These are phyloP conservation scores for Schizonepeta tenuifolia DNA, from an alignment of 257 asterid species.

Conservation along the genomic window DNA sequence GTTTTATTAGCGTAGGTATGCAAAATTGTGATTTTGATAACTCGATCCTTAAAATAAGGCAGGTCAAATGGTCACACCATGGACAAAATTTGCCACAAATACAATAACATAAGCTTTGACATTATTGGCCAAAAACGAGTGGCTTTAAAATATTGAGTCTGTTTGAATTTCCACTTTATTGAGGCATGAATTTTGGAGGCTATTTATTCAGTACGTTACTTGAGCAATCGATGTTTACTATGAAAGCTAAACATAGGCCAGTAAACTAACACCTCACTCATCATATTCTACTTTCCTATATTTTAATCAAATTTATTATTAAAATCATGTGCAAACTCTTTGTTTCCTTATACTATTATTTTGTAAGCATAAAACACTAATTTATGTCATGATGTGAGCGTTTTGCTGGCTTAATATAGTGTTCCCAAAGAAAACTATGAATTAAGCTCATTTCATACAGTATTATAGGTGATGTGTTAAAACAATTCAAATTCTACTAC, in stretches of 20 bases:
- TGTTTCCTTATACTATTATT: not conserved
- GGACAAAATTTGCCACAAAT: not conserved
- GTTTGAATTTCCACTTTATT: constrained; percentile 2
- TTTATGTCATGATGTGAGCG: not conserved
- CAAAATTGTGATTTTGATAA: not conserved
- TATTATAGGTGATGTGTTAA: too few relatives aligned
- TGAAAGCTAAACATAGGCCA: not conserved
- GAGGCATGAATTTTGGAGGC: not conserved
- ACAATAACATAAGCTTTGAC: not conserved
- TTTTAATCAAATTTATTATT: not conserved
- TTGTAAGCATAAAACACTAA: not conserved
- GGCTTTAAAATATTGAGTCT: not conserved
- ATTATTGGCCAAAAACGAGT: not conserved
- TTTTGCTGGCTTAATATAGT: not conserved
- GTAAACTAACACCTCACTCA: not conserved
- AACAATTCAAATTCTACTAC: too few relatives aligned
- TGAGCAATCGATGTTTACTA: not conserved
- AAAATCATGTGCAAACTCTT: not conserved
- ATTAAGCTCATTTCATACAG: too few relatives aligned
- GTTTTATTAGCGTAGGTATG: not conserved
- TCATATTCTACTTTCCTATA: not conserved
- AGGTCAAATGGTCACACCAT: constrained; percentile 42
- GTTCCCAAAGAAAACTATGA: not conserved
- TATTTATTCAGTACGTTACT: not conserved
- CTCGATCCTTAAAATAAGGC: constrained; percentile 28